Conservation (phyloP, 306 rosid genomes). For the Quercus berberidifolia region DNA sequence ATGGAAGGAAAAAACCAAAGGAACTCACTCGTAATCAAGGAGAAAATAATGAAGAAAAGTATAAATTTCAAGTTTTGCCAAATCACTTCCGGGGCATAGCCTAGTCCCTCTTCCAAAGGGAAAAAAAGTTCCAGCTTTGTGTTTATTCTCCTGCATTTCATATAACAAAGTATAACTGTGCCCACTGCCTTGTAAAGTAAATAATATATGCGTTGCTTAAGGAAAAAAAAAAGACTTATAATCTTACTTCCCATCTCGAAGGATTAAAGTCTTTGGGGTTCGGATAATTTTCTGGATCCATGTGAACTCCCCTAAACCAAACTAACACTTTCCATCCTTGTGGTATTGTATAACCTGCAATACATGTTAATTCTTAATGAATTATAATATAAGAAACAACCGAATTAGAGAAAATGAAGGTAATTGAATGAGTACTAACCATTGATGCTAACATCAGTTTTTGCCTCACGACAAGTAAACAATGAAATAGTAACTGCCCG, state of each 20-base stretch:
- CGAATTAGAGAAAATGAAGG: neutral
- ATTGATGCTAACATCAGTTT: slow-evolving; percentile 27
- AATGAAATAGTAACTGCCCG: slow-evolving; percentile 28
- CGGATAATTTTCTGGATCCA: slow-evolving; percentile 25
- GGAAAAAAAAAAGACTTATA: no score
- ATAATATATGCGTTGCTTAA: no score
- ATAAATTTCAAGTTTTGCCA: slow-evolving; percentile 42
- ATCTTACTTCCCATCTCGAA: no score
- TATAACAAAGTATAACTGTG: no score
- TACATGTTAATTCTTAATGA: neutral
- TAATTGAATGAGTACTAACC: slow-evolving; percentile 14
- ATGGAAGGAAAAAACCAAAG: neutral
- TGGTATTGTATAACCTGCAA: slow-evolving; percentile 45
- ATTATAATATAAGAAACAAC: neutral
- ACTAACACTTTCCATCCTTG: slow-evolving; percentile 46
- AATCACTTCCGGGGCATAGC: slow-evolving; percentile 45
- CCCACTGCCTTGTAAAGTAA: no score
- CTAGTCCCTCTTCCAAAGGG: slow-evolving; percentile 59
- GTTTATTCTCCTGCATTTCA: slow-evolving; percentile 19
- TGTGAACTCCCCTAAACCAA: slow-evolving; percentile 39
- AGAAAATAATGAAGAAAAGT: slow-evolving; percentile 50
- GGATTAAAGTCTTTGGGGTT: slow-evolving; percentile 37
- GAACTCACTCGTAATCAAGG: slow-evolving; percentile 45
- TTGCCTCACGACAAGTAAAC: slow-evolving; percentile 42
- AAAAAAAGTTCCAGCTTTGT: slow-evolving; percentile 31